Percentiles rank a stretch among this genome's conserved stretches.
These are phyloP conservation scores for Gamarada debralockiae DNA, from an alignment of 495 filamentous ascomycete species.

Conservation along the genomic window DNA sequence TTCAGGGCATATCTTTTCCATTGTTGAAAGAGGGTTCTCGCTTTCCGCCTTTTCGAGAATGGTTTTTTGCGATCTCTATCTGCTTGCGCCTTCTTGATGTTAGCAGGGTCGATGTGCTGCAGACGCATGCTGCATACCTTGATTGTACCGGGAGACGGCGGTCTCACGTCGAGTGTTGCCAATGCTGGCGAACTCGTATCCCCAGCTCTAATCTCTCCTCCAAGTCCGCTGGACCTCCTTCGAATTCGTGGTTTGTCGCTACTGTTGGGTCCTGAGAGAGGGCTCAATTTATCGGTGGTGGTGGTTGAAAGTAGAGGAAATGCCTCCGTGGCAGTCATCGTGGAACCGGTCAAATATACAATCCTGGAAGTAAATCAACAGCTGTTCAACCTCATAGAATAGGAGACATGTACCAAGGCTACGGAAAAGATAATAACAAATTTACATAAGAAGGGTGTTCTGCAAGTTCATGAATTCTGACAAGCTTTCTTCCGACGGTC, in stretches of 20 bases:
- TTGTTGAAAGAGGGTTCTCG: conserved; percentile 58
- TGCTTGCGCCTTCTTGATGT: conserved; percentile 19
- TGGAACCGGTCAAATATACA: not conserved
- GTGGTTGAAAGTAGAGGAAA: conserved; percentile 22
- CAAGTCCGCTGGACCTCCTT: conserved; percentile 25
- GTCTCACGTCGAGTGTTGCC: conserved; percentile 23
- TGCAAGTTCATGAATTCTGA: too few relatives aligned
- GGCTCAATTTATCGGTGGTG: conserved; percentile 9
- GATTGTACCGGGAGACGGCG: conserved; percentile 22
- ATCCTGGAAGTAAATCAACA: not conserved
- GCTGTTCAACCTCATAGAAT: not conserved
- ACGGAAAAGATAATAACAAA: too few relatives aligned
- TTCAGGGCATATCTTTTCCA: conserved; percentile 63
- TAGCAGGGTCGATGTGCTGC: not conserved
- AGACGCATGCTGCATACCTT: conserved; percentile 12
- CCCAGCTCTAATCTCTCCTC: conserved; percentile 28
- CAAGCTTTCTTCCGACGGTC: too few relatives aligned
- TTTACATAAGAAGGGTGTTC: too few relatives aligned
- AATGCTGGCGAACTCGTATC: conserved; percentile 25
- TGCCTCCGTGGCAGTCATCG: conserved; percentile 20
- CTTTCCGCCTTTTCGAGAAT: conserved; percentile 52
- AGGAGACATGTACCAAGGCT: too few relatives aligned
- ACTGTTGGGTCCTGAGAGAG: conserved; percentile 5
- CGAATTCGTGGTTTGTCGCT: conserved; percentile 17
- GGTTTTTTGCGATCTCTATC: conserved; percentile 34